A percentile compares a stretch with the other conserved stretches of the same genome.
Conservation (phyloP, 192 early-diverging fungal genomes). For the Dissophora ornata region DNA sequence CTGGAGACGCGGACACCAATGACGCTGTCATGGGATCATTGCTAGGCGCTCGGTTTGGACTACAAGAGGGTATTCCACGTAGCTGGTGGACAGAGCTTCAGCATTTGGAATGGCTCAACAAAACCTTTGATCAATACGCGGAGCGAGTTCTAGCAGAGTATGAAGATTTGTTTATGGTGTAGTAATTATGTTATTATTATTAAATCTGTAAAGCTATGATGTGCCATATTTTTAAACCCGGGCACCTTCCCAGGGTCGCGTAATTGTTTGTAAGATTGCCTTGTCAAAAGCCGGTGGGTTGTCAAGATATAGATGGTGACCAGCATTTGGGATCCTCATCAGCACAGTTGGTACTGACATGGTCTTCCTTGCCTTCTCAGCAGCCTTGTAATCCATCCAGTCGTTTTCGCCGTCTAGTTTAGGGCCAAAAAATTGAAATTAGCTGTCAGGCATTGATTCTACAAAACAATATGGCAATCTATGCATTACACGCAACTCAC, state of each 20-base stretch:
- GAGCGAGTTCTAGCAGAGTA: constrained; percentile 18
- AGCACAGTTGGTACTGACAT: constrained; percentile 66
- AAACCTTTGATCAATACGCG: constrained; percentile 13
- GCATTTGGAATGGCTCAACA: constrained; percentile 17
- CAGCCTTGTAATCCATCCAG: constrained; percentile 91
- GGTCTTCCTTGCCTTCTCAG: constrained; percentile 66
- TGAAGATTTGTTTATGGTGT: constrained; percentile 5
- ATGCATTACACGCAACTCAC: constrained; percentile 46
- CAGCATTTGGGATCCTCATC: constrained; percentile 66
- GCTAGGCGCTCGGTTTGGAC: constrained; percentile 60
- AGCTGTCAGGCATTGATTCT: no score
- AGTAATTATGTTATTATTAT: no score
- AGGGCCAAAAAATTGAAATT: no score
- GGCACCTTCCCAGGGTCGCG: constrained; percentile 56
- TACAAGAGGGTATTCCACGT: constrained; percentile 14
- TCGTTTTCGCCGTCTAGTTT: constrained; percentile 82
- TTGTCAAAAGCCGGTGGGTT: constrained; percentile 81
- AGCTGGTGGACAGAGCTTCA: constrained; percentile 33
- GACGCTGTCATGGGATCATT: constrained; percentile 62
- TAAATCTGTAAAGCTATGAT: no score
- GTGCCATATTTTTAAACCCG: background rate
- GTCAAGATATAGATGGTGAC: constrained; percentile 91
- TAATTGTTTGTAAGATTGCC: constrained; percentile 56
- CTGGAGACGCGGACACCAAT: constrained; percentile 58
- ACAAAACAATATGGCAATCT: no score